Percentiles rank a stretch among this genome's conserved stretches.
These are phyloP conservation scores for Penicillium palitans DNA, from an alignment of 2,329 filamentous ascomycete species.

Conservation along the genomic window DNA sequence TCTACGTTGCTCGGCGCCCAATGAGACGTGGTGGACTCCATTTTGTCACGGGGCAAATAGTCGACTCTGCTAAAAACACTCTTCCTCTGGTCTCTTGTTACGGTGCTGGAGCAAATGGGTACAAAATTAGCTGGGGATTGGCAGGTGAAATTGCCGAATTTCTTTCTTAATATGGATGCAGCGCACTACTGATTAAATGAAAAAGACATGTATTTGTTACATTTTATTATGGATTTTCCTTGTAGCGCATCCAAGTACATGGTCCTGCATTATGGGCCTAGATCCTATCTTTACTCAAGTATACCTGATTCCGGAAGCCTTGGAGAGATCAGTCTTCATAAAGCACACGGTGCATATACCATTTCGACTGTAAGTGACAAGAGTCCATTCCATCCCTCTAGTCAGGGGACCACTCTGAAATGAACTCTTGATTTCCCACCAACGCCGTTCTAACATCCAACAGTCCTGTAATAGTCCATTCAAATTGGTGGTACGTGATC, in stretches of 20 bases:
- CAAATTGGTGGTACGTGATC: too few species aligned
- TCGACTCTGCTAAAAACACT: not conserved
- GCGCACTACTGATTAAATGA: not conserved
- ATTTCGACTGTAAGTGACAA: too few species aligned
- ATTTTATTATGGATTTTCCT: not conserved
- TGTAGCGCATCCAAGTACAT: not conserved
- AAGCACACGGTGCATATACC: too few species aligned
- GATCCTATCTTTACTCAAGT: not conserved
- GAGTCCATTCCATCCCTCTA: too few species aligned
- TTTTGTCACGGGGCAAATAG: not conserved
- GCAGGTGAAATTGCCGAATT: slow-evolving; percentile 1
- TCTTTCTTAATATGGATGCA: not conserved
- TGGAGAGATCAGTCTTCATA: too few species aligned
- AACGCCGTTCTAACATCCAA: too few species aligned
- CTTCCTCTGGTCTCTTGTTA: slow-evolving; percentile 9
- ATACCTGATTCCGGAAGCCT: not conserved
- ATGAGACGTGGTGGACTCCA: slow-evolving; percentile 7
- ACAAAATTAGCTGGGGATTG: slow-evolving; percentile 15
- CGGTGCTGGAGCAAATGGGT: slow-evolving; percentile 11
- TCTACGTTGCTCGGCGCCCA: slow-evolving; percentile 14
- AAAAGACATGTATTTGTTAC: not conserved
- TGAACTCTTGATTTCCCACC: too few species aligned
- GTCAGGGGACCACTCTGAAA: too few species aligned
- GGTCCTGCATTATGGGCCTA: not conserved
- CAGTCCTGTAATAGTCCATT: too few species aligned